A percentile compares a stretch with the other conserved stretches of the same genome.
These are phyloP conservation scores for Pseudoturritis turrita DNA, from an alignment of 345 rosid species.

Conservation along the genomic window DNA sequence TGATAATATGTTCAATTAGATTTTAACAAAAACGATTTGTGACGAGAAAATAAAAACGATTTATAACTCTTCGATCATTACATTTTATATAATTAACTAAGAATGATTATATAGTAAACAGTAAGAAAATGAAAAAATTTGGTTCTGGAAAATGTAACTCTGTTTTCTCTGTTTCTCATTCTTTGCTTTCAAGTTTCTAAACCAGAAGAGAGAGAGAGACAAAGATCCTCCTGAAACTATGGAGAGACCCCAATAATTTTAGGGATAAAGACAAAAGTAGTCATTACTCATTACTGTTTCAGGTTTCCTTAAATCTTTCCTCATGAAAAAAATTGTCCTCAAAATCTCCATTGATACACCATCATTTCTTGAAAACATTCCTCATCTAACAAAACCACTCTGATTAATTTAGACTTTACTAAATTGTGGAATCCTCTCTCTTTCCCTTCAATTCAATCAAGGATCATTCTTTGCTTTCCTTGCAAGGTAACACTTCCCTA, in stretches of 20 bases:
- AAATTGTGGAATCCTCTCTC: constrained; percentile 26
- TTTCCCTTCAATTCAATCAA: constrained; percentile 26
- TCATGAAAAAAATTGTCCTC: neutral
- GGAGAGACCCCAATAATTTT: constrained; percentile 10
- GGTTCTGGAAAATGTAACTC: neutral
- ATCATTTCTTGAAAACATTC: neutral
- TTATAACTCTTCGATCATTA: no score
- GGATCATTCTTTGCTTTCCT: constrained; percentile 20
- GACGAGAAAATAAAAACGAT: no score
- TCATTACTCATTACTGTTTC: constrained; percentile 7
- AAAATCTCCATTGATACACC: neutral
- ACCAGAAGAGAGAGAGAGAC: neutral
- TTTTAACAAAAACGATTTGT: no score
- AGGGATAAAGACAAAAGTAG: constrained; percentile 15
- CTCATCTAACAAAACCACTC: no score
- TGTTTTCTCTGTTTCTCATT: neutral
- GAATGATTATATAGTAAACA: no score
- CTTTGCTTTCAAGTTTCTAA: constrained; percentile 6
- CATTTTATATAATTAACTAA: no score
- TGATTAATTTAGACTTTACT: neutral
- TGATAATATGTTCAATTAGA: no score
- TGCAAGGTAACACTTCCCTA: constrained; percentile 14
- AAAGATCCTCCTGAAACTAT: constrained; percentile 18
- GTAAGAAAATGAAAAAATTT: no score
- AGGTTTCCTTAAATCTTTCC: neutral